These are phyloP conservation scores for Phytophthora agathidicida DNA, from an alignment of 352 stramenopile species.

Conservation along the genomic window DNA sequence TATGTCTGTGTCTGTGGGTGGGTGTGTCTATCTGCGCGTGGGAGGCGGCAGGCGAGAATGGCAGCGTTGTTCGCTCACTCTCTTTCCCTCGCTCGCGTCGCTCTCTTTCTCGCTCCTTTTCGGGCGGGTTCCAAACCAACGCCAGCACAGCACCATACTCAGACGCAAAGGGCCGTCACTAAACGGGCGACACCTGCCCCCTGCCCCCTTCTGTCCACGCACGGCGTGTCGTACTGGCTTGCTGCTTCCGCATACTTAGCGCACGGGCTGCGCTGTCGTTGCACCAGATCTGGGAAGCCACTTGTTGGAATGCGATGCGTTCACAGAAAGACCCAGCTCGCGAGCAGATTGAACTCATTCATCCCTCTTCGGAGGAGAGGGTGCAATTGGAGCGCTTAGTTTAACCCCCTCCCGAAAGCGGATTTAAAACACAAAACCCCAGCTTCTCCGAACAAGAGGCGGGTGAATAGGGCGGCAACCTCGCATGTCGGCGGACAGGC, in stretches of 20 bases:
- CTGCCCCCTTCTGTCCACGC: background rate
- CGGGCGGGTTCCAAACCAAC: slow-evolving; percentile 1
- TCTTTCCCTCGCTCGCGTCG: slow-evolving; percentile 11
- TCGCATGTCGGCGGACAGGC: no score
- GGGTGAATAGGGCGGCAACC: no score
- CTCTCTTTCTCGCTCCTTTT: slow-evolving; percentile 26
- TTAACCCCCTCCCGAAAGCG: no score
- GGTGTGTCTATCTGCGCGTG: background rate
- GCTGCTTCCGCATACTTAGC: background rate
- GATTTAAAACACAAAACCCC: no score
- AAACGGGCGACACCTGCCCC: slow-evolving; percentile 12
- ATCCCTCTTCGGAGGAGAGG: no score
- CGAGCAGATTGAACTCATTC: no score
- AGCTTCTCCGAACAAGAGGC: no score
- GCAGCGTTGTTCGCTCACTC: background rate
- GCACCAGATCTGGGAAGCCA: background rate
- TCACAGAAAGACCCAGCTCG: no score
- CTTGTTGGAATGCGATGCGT: no score
- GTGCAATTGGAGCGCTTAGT: no score
- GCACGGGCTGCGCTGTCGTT: slow-evolving; percentile 2
- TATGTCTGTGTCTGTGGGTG: background rate
- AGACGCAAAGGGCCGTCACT: slow-evolving; percentile 17
- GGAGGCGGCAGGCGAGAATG: slow-evolving; percentile 5
- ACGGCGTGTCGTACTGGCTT: slow-evolving; percentile 6
- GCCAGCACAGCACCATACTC: slow-evolving; percentile 18